Percentiles rank a stretch among this genome's conserved stretches.
phyloP scores from a whole-genome alignment of 768 basidiomycete species.

The Termitomyces sp. region DNA sequence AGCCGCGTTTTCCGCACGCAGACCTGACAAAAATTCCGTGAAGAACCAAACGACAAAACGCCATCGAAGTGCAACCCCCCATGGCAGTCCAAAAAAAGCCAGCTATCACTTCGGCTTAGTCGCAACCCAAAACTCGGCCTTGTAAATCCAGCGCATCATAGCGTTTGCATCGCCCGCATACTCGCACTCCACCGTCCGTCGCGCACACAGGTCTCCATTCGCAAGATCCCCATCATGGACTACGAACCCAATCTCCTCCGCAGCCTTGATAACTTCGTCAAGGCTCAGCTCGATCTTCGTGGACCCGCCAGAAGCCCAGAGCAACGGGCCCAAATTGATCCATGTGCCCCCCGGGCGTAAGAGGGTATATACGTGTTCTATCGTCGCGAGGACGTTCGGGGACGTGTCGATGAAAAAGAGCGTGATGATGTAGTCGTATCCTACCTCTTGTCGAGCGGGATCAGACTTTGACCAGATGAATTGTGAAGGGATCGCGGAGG shows the following conservation, averaged over 20 bases:
- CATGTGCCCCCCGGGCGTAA: constrained; percentile 60
- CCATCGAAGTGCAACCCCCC: too few relatives aligned
- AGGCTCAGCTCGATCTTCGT: constrained; percentile 55
- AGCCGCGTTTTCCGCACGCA: too few relatives aligned
- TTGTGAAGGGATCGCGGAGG: background rate
- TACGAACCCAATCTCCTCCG: constrained; percentile 51
- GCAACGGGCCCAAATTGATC: constrained; percentile 68
- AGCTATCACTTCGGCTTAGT: constrained; percentile 26
- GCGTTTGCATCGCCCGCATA: constrained; percentile 57
- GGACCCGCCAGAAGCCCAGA: constrained; percentile 55
- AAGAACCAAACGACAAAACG: too few relatives aligned
- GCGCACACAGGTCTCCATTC: constrained; percentile 10
- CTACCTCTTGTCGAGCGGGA: constrained; percentile 12
- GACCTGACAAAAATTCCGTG: too few relatives aligned
- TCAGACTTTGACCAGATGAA: constrained; percentile 15
- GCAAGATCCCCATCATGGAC: constrained; percentile 15
- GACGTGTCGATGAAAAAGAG: constrained; percentile 67
- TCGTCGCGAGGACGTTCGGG: constrained; percentile 43
- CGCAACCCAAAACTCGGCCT: constrained; percentile 66
- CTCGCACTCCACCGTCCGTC: constrained; percentile 53
- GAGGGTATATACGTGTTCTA: constrained; percentile 52
- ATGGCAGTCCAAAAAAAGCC: too few relatives aligned
- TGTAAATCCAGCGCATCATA: constrained; percentile 71
- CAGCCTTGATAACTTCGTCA: constrained; percentile 54
- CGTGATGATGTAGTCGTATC: constrained; percentile 59